These are phyloP conservation scores for Skeletonema grethae DNA, from an alignment of 108 stramenopile genomes.

Conservation along the genomic window DNA sequence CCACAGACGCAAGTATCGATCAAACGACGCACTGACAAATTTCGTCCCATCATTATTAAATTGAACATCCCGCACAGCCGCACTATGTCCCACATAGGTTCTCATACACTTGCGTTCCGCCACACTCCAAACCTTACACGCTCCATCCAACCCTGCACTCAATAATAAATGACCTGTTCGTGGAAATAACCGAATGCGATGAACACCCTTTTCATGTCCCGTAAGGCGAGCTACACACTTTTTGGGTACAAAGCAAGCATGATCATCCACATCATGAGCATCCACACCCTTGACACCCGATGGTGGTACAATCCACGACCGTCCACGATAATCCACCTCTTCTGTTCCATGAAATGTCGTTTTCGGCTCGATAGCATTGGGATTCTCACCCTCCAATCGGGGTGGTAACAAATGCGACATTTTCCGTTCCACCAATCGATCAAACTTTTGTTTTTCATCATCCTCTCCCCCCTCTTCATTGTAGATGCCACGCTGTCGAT, in stretches of 20 bases:
- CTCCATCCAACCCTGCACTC: slow-evolving; percentile 93
- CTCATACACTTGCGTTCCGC: slow-evolving; percentile 70
- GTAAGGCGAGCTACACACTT: slow-evolving; percentile 91
- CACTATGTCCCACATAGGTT: slow-evolving; percentile 94
- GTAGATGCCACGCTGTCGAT: slow-evolving; percentile 61
- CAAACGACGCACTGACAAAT: slow-evolving; percentile 92
- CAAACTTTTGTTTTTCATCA: slow-evolving; percentile 54
- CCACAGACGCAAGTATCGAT: slow-evolving; percentile 95
- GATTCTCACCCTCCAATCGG: slow-evolving; percentile 73
- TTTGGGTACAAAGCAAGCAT: slow-evolving; percentile 94
- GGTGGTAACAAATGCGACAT: slow-evolving; percentile 95
- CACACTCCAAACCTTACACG: slow-evolving; percentile 91
- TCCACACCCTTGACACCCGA: slow-evolving; percentile 59
- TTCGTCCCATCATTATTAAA: slow-evolving; percentile 89
- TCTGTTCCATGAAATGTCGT: slow-evolving; percentile 89
- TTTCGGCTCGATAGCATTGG: slow-evolving; percentile 61
- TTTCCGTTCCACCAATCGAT: slow-evolving; percentile 90
- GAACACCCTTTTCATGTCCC: slow-evolving; percentile 95
- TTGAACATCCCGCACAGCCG: slow-evolving; percentile 91
- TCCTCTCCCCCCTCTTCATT: slow-evolving; percentile 53
- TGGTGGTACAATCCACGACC: slow-evolving; percentile 92
- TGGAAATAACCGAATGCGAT: slow-evolving; percentile 96
- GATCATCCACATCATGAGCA: slow-evolving; percentile 70
- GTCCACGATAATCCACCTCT: slow-evolving; percentile 93
- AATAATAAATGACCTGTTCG: slow-evolving; percentile 96